Conservation (phyloP, 306 rosid genomes). For the Aeschynomene evenia region DNA sequence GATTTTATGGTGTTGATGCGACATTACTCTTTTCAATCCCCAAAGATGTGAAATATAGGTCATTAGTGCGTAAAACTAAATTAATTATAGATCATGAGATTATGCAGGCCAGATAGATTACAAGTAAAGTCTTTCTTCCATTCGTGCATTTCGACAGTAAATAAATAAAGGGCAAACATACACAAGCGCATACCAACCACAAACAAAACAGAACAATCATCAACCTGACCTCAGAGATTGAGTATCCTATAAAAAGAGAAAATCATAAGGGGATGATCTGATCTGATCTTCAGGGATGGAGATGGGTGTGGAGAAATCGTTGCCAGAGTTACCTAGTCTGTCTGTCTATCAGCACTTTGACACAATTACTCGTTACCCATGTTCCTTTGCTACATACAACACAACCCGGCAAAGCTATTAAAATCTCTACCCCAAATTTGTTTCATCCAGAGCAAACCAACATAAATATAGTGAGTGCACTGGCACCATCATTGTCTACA, state of each 20-base stretch:
- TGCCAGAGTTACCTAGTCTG: neutral
- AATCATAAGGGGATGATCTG: neutral
- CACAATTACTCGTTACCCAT: slow-evolving; percentile 1
- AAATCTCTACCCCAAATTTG: slow-evolving; percentile 13
- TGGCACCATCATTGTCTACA: slow-evolving; percentile 29
- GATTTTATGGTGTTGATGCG: too few relatives aligned
- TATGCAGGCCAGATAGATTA: too few relatives aligned
- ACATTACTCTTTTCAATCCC: too few relatives aligned
- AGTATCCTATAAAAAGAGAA: neutral
- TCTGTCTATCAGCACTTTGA: slow-evolving; percentile 16
- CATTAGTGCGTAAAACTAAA: neutral
- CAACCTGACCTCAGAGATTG: slow-evolving; percentile 9
- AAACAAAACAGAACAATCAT: slow-evolving; percentile 25
- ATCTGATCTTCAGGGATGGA: neutral
- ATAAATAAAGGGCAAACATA: slow-evolving; percentile 22
- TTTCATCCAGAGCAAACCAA: slow-evolving; percentile 29
- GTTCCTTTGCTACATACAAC: slow-evolving; percentile 21
- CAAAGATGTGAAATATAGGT: neutral
- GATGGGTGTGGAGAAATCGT: neutral
- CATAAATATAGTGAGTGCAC: slow-evolving; percentile 6
- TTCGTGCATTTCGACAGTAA: neutral
- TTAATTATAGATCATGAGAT: too few relatives aligned
- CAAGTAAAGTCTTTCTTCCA: neutral
- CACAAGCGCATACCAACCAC: slow-evolving; percentile 13
- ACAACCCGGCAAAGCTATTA: neutral